Base-by-base conservation (phyloP, 164 flowering plant species). In the Aristolochia fimbriata region DNA sequence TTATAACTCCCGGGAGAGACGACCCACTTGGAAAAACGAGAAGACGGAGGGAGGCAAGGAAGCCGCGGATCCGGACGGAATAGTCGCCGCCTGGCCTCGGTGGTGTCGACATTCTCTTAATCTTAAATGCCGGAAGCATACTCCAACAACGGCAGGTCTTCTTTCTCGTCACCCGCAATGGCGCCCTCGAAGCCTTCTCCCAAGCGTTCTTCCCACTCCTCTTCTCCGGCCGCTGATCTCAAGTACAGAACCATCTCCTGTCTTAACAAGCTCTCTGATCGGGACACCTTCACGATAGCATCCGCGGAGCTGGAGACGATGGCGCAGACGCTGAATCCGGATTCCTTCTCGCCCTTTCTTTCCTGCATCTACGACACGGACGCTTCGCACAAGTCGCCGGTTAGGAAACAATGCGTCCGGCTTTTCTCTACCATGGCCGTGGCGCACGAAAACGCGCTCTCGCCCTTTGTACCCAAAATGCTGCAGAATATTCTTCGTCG, bases 241-340 rank as follows among this genome's bases (percentile, higher is more conserved):
- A 87, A 81, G 65, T 87, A 77, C 51, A 73, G 84, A 23, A 78
- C 86, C 33, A 73, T 78, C 62, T 70, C 78, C 6, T 78, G 80
- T 70, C 75, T 87, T 47, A 80, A 78, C 74, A 86, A 83, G 74
- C 89, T 92, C 54, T 76, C 93, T 50, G 98, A 92, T 73, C 73
- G 96, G 0, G 98, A 92, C 65, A 92, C 98, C 2, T 73, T 79
- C 59, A 24, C 83, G 15, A 52, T 76, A 23, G 98, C 96, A 43
- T 74, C 78, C 22, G n/a, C 78, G 5, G 98, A 92, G 71, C 82
- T 92, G 37, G 88, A 87, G 21, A 70, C 84, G 33, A 84, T 92
- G 22, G 91, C 87, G 1, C 65, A 65, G 15, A 63, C 65, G 0
- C 75, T 84, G 19, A 70, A 76, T 12, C 59, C 62, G 33, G 74